Base-by-base conservation (phyloP, 2,329 filamentous ascomycete species). In the Alternaria triticimaculans region DNA sequence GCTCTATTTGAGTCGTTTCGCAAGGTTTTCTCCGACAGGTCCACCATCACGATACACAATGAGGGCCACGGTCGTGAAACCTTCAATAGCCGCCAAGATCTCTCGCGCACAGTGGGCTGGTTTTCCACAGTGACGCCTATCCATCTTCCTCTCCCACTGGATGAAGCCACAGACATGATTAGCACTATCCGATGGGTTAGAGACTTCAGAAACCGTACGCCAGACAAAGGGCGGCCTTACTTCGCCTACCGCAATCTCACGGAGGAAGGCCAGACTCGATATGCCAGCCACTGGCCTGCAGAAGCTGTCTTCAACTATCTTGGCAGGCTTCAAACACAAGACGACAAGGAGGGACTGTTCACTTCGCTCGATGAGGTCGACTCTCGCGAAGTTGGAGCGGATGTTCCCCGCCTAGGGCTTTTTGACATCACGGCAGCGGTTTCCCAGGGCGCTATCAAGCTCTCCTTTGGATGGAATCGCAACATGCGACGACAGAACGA, bases 91-190 rank as follows among this genome's bases (percentile, higher is more conserved):
- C 77, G 77, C 3, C 81, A 85, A 51, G 84, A 86, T 51, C 78
- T 85, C 6, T 84, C 83, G 3, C 78, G 82, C 6, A 86, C 84
- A 1, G 78, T 85, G 3, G 84, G 84, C 7, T 86, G 84, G 84
- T 86, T 85, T 62, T 85, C 84, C 1, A 83, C 82, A 8, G 53
- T 79, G 12, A 68, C 69, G 8, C 76, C 76, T 2, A 72, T 78
- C 6, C 62, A 70, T 60, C 59, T 78, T 5, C 73, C 74, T 9
- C 63, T 76, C 3, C 49, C 69, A 4, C 21, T 60, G 3, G 70
- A 73, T 15, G 73, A 77, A 25, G 41, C 67, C 3, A 77, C 74
- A 7, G 73, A 78, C 15, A 72, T 77, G 10, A 57, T 78, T 8
- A 76, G 69, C 49, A 76, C 75, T 1, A 75, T 78, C 26, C 67